Conservation (phyloP, 2,329 filamentous ascomycete species). For the Verticillium isaacii region DNA sequence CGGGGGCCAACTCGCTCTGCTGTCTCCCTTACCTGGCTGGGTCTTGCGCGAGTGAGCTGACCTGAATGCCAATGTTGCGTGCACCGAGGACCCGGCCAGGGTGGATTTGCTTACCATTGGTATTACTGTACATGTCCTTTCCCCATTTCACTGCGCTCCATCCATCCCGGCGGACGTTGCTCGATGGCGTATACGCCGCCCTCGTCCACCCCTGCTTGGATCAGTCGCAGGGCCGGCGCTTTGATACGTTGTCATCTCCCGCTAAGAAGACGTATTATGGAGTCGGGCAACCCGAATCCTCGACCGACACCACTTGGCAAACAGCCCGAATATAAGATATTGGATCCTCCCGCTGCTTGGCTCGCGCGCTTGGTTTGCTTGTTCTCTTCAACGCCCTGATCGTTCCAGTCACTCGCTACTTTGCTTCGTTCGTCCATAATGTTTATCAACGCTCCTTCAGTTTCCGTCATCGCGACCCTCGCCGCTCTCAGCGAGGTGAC, state of each 20-base stretch:
- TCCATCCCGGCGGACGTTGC: neutral
- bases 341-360: neutral
- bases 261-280: neutral
- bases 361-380: neutral
- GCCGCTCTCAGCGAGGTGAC: constrained; percentile 5
- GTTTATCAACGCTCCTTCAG: constrained; percentile 11
- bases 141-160: neutral
- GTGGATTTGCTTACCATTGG: neutral
- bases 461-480: constrained; percentile 8
- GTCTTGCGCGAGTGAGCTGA: neutral
- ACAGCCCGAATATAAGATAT: constrained; percentile 1
- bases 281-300: neutral
- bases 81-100: neutral
- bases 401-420: neutral
- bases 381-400: neutral
- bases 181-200: neutral
- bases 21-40: neutral
- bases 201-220: neutral
- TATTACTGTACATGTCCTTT: neutral
- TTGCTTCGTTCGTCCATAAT: constrained; percentile 6
- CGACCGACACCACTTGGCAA: neutral
- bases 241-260: neutral
- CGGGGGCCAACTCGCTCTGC: neutral
- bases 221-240: neutral
- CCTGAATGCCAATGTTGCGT: neutral